Percentiles rank a stretch among this genome's conserved stretches.
These are phyloP conservation scores for Caloboletus firmus DNA, from an alignment of 1,284 basidiomycete species.

Conservation along the genomic window DNA sequence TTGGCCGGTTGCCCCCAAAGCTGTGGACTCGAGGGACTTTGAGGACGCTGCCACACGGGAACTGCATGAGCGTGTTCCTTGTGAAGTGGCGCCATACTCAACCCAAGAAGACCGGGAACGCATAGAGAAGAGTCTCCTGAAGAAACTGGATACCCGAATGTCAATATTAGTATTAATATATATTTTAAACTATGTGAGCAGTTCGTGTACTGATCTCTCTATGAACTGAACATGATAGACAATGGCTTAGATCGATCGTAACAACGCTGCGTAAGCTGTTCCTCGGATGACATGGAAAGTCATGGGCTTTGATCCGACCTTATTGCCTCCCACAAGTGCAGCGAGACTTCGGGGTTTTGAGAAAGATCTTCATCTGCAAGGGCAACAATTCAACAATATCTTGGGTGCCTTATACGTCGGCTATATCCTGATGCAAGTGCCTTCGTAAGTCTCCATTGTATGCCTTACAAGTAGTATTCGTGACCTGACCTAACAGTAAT, in stretches of 20 bases:
- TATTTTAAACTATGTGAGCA: conserved; percentile 53
- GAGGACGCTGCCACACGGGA: conserved; percentile 9
- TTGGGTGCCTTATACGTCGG: conserved; percentile 74
- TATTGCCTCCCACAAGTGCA: conserved; percentile 18
- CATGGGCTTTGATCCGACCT: conserved; percentile 2
- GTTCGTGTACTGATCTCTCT: conserved; percentile 5
- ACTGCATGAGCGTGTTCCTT: neutral
- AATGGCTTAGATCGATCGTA: conserved; percentile 58
- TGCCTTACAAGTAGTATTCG: neutral
- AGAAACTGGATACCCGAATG: conserved; percentile 48
- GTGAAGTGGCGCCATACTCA: neutral
- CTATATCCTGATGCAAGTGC: conserved; percentile 64
- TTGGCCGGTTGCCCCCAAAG: conserved; percentile 5
- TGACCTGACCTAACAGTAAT: conserved; percentile 45
- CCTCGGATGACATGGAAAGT: neutral
- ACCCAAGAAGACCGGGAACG: conserved; percentile 5
- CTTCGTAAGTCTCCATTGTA: conserved; percentile 36
- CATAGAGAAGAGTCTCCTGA: conserved; percentile 20
- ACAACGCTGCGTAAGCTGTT: conserved; percentile 57
- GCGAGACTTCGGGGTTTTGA: conserved; percentile 33
- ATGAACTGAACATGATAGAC: neutral
- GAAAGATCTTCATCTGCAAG: conserved; percentile 36
- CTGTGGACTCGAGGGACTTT: neutral
- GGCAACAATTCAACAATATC: conserved; percentile 65
- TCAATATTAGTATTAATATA: conserved; percentile 54